Evolutionary conservation across 2,329 filamentous ascomycete genomes (phyloP).

Genomic region (Epichloe aotearoae): DNA sequence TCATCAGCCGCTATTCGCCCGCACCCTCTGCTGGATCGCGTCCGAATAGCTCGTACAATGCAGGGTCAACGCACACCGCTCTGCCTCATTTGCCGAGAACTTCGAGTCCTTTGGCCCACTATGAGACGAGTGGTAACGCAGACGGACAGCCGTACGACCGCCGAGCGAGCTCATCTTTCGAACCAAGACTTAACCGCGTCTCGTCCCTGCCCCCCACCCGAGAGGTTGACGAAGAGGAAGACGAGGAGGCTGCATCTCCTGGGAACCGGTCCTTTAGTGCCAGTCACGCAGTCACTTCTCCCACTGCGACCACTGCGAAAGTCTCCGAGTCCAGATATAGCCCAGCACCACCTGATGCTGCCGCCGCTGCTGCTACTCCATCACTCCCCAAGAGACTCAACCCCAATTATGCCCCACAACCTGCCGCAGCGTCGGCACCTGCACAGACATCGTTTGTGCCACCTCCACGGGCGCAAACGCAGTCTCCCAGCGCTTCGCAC

Average conservation of each 20-base stretch:
- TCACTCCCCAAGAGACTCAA: slow-evolving; percentile 43
- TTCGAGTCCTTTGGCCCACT: slow-evolving; percentile 53
- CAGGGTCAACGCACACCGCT: slow-evolving; percentile 27
- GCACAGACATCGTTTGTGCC: slow-evolving; percentile 31
- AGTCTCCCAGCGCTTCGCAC: slow-evolving; percentile 41
- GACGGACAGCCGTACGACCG: slow-evolving; percentile 33
- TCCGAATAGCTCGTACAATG: slow-evolving; percentile 28
- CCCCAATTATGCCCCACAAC: slow-evolving; percentile 37
- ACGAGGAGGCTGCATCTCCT: slow-evolving; percentile 11
- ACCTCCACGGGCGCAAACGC: slow-evolving; percentile 47
- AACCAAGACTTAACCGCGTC: slow-evolving; percentile 39
- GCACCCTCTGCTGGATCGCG: slow-evolving; percentile 27
- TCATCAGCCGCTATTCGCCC: slow-evolving; percentile 40
- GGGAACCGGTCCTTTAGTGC: slow-evolving; percentile 15
- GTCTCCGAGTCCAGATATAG: slow-evolving; percentile 25
- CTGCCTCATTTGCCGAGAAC: slow-evolving; percentile 49
- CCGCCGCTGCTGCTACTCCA: slow-evolving; percentile 25
- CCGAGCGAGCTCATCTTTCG: slow-evolving; percentile 39
- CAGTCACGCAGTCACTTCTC: slow-evolving; percentile 9
- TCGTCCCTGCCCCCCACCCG: slow-evolving; percentile 47
- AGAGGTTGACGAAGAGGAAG: slow-evolving; percentile 48
- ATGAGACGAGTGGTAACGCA: slow-evolving; percentile 37
- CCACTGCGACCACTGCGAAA: slow-evolving; percentile 12
- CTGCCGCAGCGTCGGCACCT: slow-evolving; percentile 16
- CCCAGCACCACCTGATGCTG: slow-evolving; percentile 19